Evolutionary conservation across 805 yeast species (phyloP), one percentile per base, ranked within the genome.

Genomic region (Lipomyces sp.): DNA sequence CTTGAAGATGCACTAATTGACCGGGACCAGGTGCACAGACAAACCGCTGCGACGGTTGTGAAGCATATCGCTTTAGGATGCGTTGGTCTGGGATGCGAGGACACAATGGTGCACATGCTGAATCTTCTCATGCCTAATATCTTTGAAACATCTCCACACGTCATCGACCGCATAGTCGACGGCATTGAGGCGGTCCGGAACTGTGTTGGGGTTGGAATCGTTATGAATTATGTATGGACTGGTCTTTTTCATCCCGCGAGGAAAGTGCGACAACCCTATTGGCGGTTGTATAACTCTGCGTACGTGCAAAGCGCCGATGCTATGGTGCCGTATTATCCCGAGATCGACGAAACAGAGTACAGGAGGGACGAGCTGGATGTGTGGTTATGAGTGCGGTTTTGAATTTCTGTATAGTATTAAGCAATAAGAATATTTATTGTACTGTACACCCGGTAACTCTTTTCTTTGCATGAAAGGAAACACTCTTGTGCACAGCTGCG

Each of bases 101-200:
- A 84, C 58, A 86, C 88, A 0, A 88, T 93, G 70, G 65, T 87
- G 10, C 96, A 93, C 66, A 77, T 82, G 51, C 70, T 93, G 63
- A 88, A 93, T 64, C 72, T 90, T 44, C 67, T 93, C 19, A 69
- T 89, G 68, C 98, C 99, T 1, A 93, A 93, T 65, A 73, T 93
- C 1, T 89, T 80, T 65, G 99, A 91, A 66, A 86, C 96, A 0
- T 89, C 97, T 0, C 98, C 98, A 0, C 99, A 93, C 67, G 97
- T 90, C 13, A 89, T 90, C 49, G 75, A 73, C 8, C 78, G 98
- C 58, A 81, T 93, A 1, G 57, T 86, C 41, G 97, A 88, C 48
- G 84, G 90, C 47, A 72, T 93, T 24, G 89, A 85, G 52, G 83
- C 86, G 1, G 64, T 88, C 24, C 72, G 91, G 32, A 70, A 76